Conservation (phyloP, 2,329 filamentous ascomycete genomes). For the Thielaviopsis musarum region DNA sequence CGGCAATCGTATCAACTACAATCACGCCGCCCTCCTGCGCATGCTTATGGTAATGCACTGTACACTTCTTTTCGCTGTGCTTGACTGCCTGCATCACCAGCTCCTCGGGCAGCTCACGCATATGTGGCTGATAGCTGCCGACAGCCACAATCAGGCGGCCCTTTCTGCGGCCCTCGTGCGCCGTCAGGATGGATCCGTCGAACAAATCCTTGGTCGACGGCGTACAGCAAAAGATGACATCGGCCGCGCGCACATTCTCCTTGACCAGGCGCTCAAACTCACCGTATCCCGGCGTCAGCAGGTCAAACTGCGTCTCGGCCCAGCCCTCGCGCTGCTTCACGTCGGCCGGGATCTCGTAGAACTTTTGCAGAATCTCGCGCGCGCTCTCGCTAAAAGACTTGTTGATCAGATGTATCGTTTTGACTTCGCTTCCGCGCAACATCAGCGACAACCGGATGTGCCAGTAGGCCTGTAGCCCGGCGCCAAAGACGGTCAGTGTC, state of each 20-base stretch:
- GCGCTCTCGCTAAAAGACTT: constrained; percentile 47
- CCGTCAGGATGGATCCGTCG: constrained; percentile 54
- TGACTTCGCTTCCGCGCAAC: constrained; percentile 52
- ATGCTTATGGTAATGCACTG: constrained; percentile 50
- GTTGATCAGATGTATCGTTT: constrained; percentile 70
- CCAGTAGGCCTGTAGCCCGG: constrained; percentile 86
- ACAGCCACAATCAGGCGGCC: constrained; percentile 57
- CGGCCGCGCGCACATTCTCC: constrained; percentile 52
- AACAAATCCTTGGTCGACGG: constrained; percentile 62
- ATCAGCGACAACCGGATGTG: constrained; percentile 73
- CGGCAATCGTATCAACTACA: constrained; percentile 61
- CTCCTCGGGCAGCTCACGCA: constrained; percentile 70
- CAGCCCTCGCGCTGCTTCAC: constrained; percentile 44
- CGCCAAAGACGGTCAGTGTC: constrained; percentile 70
- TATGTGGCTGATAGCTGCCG: constrained; percentile 51
- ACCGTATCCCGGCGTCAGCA: constrained; percentile 52
- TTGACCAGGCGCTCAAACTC: constrained; percentile 51
- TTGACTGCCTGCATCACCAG: constrained; percentile 48
- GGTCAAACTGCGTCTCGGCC: constrained; percentile 47
- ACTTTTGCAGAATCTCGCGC: constrained; percentile 30
- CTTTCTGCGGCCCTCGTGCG: constrained; percentile 49
- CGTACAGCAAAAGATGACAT: constrained; percentile 81
- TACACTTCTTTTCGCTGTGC: constrained; percentile 23
- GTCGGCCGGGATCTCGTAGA: constrained; percentile 26
- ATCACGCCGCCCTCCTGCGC: constrained; percentile 47